Base-by-base conservation (phyloP, 192 early-diverging fungal genomes). In the Podila verticillata region DNA sequence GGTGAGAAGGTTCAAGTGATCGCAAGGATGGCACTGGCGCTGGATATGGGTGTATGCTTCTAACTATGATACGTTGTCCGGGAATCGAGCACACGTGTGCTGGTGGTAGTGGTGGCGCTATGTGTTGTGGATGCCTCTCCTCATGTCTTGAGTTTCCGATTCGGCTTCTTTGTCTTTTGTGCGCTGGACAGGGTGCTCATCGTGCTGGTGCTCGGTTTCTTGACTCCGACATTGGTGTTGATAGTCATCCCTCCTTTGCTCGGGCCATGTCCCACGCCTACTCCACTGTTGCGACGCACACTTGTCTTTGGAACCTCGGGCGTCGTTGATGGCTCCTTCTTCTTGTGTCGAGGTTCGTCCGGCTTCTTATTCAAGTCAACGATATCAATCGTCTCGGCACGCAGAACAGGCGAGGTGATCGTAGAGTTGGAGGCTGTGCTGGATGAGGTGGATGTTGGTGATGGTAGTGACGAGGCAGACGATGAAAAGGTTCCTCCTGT, bases 371-470 rank as follows among this genome's bases (percentile, higher is more conserved):
- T 34, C 48, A 20, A 20, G 36, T 39, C 22, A 47, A 39, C 15
- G 36, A n/a, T 51, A 6, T 48, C 28, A 12, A 61, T 44, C 3
- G 49, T 49, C 28, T 64, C 34, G 24, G 57, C 3, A 8, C 57
- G 31, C 4, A 63, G 48, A 17, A 28, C 48, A 51, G 72, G 72
- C 1, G 60, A 74, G 17, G 72, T 30, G 13, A 49, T 31, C 3
- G 60, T 68, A 4, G 73, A 75, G 47, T 64, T 68, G 61, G 66
- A 66, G 20, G 49, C 65, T 47, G 73, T 57, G 57, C 56, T 73
- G 20, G 67, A 61, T 48, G 69, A 63, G 2, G 75, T 47, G 24
- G 66, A 54, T 31, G 73, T 30, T 1, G 36, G 57, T 13, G 75
- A 67, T n/a, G 49, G 57, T 17, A 67, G 44, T 5, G 74, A 29